Evolutionary conservation across 148 eudicot species (phyloP).

Genomic region (Hydrangea macrophylla): DNA sequence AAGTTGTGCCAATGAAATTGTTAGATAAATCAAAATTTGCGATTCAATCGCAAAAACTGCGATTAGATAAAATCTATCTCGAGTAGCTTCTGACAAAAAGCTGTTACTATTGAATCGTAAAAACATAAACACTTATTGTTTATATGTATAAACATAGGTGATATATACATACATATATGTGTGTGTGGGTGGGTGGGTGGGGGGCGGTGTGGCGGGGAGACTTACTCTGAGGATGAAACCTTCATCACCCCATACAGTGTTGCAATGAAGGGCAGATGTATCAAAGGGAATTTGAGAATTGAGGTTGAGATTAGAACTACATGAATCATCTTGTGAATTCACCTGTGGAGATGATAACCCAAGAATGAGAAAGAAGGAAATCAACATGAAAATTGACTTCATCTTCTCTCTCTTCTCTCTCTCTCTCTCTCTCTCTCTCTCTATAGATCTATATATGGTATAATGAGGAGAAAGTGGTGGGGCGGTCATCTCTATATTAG

Average conservation of each 20-base stretch:
- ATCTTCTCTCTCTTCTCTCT: slow-evolving; percentile 21
- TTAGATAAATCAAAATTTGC: no score
- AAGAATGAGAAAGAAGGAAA: slow-evolving; percentile 29
- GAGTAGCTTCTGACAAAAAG: no score
- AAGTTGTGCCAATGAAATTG: no score
- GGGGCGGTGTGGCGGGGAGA: not conserved
- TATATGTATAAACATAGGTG: no score
- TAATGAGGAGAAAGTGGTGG: slow-evolving; percentile 16
- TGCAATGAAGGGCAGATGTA: slow-evolving; percentile 51
- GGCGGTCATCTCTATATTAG: slow-evolving; percentile 24
- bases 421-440: slow-evolving; percentile 18
- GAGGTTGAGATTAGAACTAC: slow-evolving; percentile 33
- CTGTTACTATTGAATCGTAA: no score
- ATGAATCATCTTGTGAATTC: slow-evolving; percentile 61
- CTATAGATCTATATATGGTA: not conserved
- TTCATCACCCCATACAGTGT: slow-evolving; percentile 46
- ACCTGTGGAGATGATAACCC: slow-evolving; percentile 18
- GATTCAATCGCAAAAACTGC: no score
- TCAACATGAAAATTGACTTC: slow-evolving; percentile 22
- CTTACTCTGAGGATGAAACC: slow-evolving; percentile 68
- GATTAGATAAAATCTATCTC: no score
- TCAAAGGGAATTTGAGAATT: slow-evolving; percentile 34
- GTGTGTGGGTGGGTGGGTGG: not conserved
- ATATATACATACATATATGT: not conserved
- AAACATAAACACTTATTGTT: no score